Evolutionary conservation across 495 filamentous ascomycete genomes (phyloP), one percentile per base, ranked within the genome.

Genomic region (Penicillium maclennaniae): DNA sequence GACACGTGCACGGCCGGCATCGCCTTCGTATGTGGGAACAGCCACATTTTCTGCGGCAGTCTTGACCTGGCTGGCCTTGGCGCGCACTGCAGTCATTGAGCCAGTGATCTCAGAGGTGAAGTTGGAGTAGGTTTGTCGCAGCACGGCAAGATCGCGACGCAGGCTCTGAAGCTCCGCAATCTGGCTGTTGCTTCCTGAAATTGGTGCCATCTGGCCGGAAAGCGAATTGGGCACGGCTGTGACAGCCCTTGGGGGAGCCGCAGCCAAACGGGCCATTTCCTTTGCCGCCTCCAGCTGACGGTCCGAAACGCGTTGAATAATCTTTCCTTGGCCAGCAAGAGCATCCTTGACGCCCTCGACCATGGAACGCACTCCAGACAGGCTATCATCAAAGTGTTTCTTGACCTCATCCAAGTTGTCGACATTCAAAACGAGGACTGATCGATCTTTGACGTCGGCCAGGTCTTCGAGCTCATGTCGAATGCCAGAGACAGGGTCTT

Each of bases 351-450:
- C 82, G 45, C 87, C 81, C 62, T 96, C 87, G 17, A 98, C 83
- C 42, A 96, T 74, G 41, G 80, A 81, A 57, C 84, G 86, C 20
- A 98, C 70, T 27, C 84, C 84, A n/a, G 85, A 87, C 43, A 98
- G 74, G 27, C 91, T 89, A 51, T 97, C 92, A 58, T 98, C 93
- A 55, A 98, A 90, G 65, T 97, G 92, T 48, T 84, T 83, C 71
- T 97, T 97, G 23, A 98, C 92, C 65, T 98, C 93, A 68, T 97
- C 95, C 19, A 98, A 77, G n/a, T 83, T 82, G 59, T 98, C 93
- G 12, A 97, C 81, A 63, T 98, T 98, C 47, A 98, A 77, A 6
- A 92, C 95, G 15, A 98, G 78, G 0, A 99, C 95, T 4, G 89
- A 89, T 23, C 92, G 84, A 66, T 99, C 92, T 70, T 95, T 97